Conservation (phyloP, 345 rosid genomes). For the Atalantia buxifolia region DNA sequence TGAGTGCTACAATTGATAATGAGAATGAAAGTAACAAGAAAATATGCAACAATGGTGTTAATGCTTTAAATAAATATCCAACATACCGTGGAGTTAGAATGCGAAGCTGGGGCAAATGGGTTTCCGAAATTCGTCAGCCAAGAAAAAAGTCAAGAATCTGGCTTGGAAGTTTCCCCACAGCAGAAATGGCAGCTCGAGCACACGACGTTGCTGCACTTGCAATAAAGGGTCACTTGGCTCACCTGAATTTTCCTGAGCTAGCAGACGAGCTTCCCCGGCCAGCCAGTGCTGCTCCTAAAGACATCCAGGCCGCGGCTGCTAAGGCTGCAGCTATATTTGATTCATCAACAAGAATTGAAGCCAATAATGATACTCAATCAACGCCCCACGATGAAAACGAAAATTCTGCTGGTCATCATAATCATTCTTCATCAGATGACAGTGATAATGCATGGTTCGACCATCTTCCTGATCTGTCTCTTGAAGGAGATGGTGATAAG, state of each 20-base stretch:
- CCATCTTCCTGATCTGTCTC: constrained; percentile 7
- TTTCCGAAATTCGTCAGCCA: constrained; percentile 8
- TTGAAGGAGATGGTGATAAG: neutral
- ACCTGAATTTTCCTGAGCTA: constrained; percentile 7
- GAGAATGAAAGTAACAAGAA: neutral
- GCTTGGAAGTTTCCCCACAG: constrained; percentile 6
- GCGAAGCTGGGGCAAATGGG: constrained; percentile 18
- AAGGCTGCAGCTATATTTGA: constrained; percentile 6
- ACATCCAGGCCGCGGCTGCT: constrained; percentile 12
- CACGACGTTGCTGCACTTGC: constrained; percentile 10
- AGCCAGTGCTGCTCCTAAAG: neutral
- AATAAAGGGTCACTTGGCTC: constrained; percentile 6
- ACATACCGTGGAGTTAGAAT: neutral
- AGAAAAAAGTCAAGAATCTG: constrained; percentile 10
- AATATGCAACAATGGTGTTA: neutral
- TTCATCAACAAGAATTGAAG: neutral
- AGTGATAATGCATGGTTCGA: neutral
- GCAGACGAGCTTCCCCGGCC: constrained; percentile 12
- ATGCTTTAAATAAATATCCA: neutral
- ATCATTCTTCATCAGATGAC: neutral
- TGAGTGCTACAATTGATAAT: no score
- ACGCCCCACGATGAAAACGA: neutral
- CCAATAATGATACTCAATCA: neutral
- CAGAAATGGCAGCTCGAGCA: constrained; percentile 20
- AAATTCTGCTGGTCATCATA: neutral